Evolutionary conservation across 1,139 yeast genomes (phyloP).

Genomic region (Ogataea hybrid): DNA sequence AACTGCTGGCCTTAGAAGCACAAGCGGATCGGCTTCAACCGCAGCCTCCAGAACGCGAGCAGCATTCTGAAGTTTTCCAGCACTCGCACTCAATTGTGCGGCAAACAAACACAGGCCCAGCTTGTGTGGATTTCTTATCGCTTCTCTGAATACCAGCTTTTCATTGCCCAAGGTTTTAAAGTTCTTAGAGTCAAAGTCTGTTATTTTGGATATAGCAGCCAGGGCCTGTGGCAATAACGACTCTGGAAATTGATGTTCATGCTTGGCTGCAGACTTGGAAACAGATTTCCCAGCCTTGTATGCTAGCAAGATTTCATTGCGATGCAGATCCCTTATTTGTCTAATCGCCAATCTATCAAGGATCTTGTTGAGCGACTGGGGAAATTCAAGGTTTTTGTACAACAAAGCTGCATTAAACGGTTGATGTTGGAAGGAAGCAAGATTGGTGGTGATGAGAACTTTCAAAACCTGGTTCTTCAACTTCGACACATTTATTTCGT

Average conservation of each 20-base stretch:
- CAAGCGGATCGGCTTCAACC: conserved; percentile 24
- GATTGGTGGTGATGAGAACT: conserved; percentile 27
- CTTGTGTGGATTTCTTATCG: conserved; percentile 28
- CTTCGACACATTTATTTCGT: conserved; percentile 25
- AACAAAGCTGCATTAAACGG: conserved; percentile 35
- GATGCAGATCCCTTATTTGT: conserved; percentile 42
- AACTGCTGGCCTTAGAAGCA: conserved; percentile 39
- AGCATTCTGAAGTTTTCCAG: conserved; percentile 46
- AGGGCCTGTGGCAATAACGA: conserved; percentile 26
- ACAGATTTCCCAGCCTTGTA: conserved; percentile 37
- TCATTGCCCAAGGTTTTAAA: conserved; percentile 15
- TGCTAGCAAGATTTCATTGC: conserved; percentile 45
- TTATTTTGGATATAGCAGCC: conserved; percentile 11
- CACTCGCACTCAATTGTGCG: conserved; percentile 42
- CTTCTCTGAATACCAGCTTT: conserved; percentile 33
- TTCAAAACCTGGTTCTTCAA: conserved; percentile 24
- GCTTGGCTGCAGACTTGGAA: conserved; percentile 14
- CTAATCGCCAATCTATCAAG: conserved; percentile 42
- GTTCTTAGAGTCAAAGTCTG: conserved; percentile 11
- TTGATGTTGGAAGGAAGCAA: conserved; percentile 17
- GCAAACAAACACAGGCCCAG: conserved; percentile 42
- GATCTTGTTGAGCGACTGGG: conserved; percentile 37
- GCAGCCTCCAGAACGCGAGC: conserved; percentile 41
- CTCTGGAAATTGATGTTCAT: conserved; percentile 17
- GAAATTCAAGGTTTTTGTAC: conserved; percentile 45